phyloP scores from a whole-genome alignment of 176 grass and related monocot genomes.

The Oryza glumipatula region DNA sequence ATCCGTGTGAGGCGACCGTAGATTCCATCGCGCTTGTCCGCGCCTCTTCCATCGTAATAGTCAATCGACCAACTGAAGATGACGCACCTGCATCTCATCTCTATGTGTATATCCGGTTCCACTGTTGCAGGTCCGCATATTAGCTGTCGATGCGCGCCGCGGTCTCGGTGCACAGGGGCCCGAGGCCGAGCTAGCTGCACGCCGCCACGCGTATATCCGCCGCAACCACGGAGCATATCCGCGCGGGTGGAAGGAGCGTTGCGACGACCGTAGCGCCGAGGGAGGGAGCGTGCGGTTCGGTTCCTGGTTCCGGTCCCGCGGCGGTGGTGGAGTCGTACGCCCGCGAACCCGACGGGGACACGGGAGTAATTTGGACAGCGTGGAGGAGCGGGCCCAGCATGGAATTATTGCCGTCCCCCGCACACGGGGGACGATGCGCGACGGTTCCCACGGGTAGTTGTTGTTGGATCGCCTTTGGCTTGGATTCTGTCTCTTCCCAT shows the following conservation, averaged over 20 bases:
- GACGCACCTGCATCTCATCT: not conserved
- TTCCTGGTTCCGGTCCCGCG: not conserved
- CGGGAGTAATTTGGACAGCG: conserved; percentile 10
- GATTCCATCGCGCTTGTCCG: not conserved
- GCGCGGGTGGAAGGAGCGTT: not conserved
- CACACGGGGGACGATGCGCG: conserved; percentile 8
- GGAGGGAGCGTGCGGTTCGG: not conserved
- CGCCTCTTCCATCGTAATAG: not conserved
- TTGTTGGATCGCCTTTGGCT: conserved; percentile 24
- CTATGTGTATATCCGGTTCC: no score
- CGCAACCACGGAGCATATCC: conserved; percentile 36
- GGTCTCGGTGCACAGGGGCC: no score
- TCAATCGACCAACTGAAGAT: not conserved
- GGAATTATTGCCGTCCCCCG: conserved; percentile 48
- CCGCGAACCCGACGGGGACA: not conserved
- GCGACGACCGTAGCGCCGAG: not conserved
- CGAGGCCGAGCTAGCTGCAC: not conserved
- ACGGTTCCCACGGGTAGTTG: not conserved
- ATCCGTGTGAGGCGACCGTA: not conserved
- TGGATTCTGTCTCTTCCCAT: not conserved
- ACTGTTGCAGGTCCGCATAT: no score
- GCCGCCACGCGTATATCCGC: conserved; percentile 16
- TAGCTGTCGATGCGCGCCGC: no score
- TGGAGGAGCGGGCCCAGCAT: not conserved
- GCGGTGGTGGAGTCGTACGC: no score